Evolutionary conservation across 1,284 basidiomycete genomes (phyloP).

Genomic region (Apiotrichum akiyoshidainum): DNA sequence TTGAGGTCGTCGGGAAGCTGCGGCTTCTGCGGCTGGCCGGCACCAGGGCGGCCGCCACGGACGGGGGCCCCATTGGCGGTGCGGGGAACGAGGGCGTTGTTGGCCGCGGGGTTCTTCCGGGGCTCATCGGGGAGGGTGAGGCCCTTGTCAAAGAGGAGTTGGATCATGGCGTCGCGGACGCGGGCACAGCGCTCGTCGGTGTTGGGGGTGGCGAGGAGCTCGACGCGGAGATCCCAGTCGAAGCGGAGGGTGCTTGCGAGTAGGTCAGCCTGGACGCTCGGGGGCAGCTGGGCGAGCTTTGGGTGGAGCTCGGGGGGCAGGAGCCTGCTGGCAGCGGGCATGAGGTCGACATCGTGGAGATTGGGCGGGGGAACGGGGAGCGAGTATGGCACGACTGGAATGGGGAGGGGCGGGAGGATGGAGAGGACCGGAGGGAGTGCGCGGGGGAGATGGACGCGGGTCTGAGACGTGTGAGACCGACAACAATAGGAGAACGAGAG

Average conservation of each 20-base stretch:
- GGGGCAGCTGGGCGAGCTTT: conserved; percentile 31
- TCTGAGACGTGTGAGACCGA: conserved; percentile 11
- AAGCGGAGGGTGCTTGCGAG: conserved; percentile 38
- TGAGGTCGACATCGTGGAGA: conserved; percentile 23
- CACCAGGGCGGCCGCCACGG: background rate
- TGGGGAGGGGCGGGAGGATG: conserved; percentile 38
- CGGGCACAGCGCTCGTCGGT: conserved; percentile 28
- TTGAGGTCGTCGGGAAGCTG: conserved; percentile 40
- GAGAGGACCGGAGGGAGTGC: conserved; percentile 43
- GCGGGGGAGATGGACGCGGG: conserved; percentile 40
- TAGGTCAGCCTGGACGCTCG: conserved; percentile 38
- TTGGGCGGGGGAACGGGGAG: conserved; percentile 31
- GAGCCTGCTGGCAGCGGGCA: conserved; percentile 32
- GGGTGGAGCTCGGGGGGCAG: conserved; percentile 39
- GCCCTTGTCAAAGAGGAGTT: conserved; percentile 25
- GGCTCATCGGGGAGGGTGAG: conserved; percentile 18
- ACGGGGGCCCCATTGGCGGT: background rate
- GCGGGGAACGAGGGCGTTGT: conserved; percentile 7
- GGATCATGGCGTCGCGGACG: conserved; percentile 31
- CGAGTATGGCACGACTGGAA: conserved; percentile 35
- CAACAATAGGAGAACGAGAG: no score
- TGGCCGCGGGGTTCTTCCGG: conserved; percentile 5
- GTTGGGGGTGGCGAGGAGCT: conserved; percentile 37
- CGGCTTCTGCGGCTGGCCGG: conserved; percentile 7
- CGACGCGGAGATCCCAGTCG: conserved; percentile 38